phyloP scores from a whole-genome alignment of 805 yeast genomes.

The Maudiozyma serrabonitensis region DNA sequence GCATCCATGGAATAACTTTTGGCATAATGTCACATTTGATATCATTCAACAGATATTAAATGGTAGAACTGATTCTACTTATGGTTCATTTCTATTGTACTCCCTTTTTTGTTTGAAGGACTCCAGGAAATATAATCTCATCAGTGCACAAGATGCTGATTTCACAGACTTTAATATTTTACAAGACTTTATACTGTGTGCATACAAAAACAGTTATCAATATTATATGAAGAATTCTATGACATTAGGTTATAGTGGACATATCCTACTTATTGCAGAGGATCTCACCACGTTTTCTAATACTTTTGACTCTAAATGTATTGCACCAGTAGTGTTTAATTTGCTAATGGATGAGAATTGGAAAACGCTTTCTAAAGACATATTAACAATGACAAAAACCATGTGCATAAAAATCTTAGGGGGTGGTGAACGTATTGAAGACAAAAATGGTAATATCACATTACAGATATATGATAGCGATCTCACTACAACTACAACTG shows the following conservation, averaged over 20 bases:
- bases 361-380: slow-evolving; percentile 22
- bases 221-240: slow-evolving; percentile 52
- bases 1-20: slow-evolving; percentile 94
- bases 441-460: slow-evolving; percentile 21
- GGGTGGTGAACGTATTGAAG: slow-evolving; percentile 27
- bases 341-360: slow-evolving; percentile 18
- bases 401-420: slow-evolving; percentile 31
- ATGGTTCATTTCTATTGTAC: slow-evolving; percentile 60
- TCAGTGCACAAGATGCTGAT: background rate
- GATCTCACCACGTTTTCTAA: slow-evolving; percentile 80
- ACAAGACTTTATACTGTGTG: slow-evolving; percentile 48
- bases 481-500: background rate
- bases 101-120: slow-evolving; percentile 22
- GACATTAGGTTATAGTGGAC: slow-evolving; percentile 95
- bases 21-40: slow-evolving; percentile 96
- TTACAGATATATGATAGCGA: slow-evolving; percentile 11
- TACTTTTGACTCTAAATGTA: slow-evolving; percentile 30
- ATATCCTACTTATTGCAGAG: slow-evolving; percentile 83
- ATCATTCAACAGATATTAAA: slow-evolving; percentile 89
- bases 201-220: slow-evolving; percentile 49
- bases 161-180: slow-evolving; percentile 43
- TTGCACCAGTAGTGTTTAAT: slow-evolving; percentile 24
- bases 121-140: slow-evolving; percentile 4
- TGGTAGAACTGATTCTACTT: slow-evolving; percentile 78
- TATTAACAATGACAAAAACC: slow-evolving; percentile 25